These are phyloP conservation scores for Hypoxylon sp. DNA, from an alignment of 2,329 filamentous ascomycete species.

Conservation along the genomic window DNA sequence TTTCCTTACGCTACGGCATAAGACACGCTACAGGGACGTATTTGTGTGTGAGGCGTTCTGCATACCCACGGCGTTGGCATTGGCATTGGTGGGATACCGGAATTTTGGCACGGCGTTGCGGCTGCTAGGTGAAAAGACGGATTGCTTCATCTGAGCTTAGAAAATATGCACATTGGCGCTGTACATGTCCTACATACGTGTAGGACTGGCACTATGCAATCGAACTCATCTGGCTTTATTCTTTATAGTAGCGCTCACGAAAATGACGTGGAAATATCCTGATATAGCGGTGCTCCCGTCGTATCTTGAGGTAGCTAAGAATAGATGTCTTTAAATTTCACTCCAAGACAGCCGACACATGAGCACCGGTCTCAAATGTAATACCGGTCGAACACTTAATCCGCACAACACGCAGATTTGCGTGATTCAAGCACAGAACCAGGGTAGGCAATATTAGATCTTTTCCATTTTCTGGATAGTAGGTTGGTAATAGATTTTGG, in stretches of 20 bases:
- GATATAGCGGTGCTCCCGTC: neutral
- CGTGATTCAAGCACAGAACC: neutral
- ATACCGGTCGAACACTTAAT: neutral
- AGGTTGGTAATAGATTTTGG: slow-evolving; percentile 22
- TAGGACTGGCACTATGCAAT: neutral
- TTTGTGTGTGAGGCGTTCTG: slow-evolving; percentile 2
- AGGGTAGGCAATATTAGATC: neutral
- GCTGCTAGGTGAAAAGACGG: neutral
- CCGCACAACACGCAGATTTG: neutral
- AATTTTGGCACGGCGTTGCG: neutral
- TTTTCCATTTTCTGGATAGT: slow-evolving; percentile 3
- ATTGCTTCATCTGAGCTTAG: neutral
- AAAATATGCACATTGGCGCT: neutral
- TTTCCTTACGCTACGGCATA: neutral
- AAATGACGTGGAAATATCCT: neutral
- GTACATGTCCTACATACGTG: neutral
- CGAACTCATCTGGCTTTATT: neutral
- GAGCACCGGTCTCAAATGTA: neutral
- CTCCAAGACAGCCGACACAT: neutral
- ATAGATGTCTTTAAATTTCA: neutral
- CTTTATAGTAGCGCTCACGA: neutral
- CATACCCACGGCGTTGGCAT: slow-evolving; percentile 35
- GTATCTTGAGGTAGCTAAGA: neutral
- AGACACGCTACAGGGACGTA: neutral
- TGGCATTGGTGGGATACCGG: neutral